Conservation (phyloP, 345 rosid genomes). For the Balakata baccata region DNA sequence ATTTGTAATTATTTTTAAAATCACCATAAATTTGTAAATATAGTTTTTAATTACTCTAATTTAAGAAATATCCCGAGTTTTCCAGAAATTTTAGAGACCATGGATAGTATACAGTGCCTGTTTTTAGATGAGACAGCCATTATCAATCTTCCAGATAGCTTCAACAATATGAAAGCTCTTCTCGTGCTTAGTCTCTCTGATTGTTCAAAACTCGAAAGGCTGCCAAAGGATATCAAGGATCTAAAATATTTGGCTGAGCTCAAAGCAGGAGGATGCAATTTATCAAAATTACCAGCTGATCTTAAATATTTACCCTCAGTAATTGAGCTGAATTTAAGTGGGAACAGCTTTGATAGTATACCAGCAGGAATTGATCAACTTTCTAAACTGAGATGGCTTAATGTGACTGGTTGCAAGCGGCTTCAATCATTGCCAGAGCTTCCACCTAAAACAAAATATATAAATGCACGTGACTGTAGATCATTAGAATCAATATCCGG, state of each 20-base stretch:
- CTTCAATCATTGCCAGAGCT: constrained; percentile 36
- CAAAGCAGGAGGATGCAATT: background rate
- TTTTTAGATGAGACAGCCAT: background rate
- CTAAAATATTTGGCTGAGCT: background rate
- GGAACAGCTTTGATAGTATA: background rate
- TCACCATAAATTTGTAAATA: no score
- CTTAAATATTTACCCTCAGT: background rate
- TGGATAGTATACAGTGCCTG: background rate
- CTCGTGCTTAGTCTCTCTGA: background rate
- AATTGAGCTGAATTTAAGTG: background rate
- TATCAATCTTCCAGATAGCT: background rate
- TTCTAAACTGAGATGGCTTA: constrained; percentile 13
- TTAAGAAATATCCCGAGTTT: no score
- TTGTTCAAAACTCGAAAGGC: background rate
- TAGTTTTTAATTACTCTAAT: no score
- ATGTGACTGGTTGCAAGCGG: constrained; percentile 25
- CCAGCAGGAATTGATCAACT: constrained; percentile 15
- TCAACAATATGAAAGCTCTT: constrained; percentile 5
- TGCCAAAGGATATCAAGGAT: background rate
- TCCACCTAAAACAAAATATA: constrained; percentile 17
- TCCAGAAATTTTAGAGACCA: background rate
- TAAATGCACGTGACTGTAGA: constrained; percentile 7
- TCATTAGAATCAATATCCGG: background rate
- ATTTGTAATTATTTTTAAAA: no score
- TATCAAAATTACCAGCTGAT: background rate